phyloP scores from a whole-genome alignment of 2,329 filamentous ascomycete species.

The Penicillium frequentans region DNA sequence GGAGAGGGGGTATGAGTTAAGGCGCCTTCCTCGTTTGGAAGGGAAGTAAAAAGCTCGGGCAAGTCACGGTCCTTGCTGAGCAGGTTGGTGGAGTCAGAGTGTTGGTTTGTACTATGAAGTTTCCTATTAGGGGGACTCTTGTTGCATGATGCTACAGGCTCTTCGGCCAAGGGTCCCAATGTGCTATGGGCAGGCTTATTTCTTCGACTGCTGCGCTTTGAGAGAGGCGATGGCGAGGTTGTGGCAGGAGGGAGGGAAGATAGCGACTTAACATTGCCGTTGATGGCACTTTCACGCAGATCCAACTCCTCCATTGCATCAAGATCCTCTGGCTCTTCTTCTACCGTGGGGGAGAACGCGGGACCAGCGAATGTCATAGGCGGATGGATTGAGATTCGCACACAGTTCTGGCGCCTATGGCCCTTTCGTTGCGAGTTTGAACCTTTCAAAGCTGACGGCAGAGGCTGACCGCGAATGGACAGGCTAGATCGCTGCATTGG shows the following conservation, averaged over 20 bases:
- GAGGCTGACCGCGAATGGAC: slow-evolving; percentile 18
- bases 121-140: slow-evolving; percentile 28
- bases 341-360: slow-evolving; percentile 34
- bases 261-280: slow-evolving; percentile 13
- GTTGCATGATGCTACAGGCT: slow-evolving; percentile 15
- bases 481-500: slow-evolving; percentile 23
- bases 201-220: slow-evolving; percentile 20
- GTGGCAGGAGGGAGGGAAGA: not conserved
- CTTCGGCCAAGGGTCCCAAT: slow-evolving; percentile 22
- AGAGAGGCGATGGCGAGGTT: slow-evolving; percentile 11
- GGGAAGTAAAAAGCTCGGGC: slow-evolving; percentile 27
- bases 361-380: slow-evolving; percentile 36
- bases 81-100: not conserved
- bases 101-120: slow-evolving; percentile 8
- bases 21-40: slow-evolving; percentile 17
- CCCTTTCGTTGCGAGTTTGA: slow-evolving; percentile 36
- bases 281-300: slow-evolving; percentile 23
- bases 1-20: slow-evolving; percentile 33
- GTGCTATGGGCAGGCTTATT: slow-evolving; percentile 19
- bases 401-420: slow-evolving; percentile 45
- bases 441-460: slow-evolving; percentile 35
- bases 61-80: slow-evolving; percentile 22
- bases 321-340: slow-evolving; percentile 36
- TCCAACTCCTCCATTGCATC: slow-evolving; percentile 34
- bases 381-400: slow-evolving; percentile 42